Evolutionary conservation across 2,329 filamentous ascomycete genomes (phyloP).

Genomic region (Scedosporium dehoogii): DNA sequence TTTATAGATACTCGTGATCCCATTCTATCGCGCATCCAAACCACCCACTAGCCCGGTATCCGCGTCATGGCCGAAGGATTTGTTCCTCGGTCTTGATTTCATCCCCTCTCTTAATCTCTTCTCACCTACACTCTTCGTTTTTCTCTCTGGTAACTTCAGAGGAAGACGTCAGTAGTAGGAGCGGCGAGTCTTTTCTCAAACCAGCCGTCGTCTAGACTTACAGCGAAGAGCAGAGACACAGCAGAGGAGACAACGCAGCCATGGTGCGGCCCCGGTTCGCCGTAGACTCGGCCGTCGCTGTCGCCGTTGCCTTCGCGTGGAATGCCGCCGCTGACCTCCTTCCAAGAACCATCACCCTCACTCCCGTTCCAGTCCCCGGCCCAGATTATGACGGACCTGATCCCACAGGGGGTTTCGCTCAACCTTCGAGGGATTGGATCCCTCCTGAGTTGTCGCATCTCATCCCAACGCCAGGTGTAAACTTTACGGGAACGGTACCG

Average conservation of each 20-base stretch:
- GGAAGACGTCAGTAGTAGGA: not conserved
- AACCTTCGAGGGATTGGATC: not conserved
- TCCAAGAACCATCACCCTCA: constrained; percentile 2
- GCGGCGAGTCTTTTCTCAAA: not conserved
- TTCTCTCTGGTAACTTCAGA: not conserved
- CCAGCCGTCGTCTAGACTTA: not conserved
- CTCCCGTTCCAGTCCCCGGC: not conserved
- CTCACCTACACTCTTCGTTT: not conserved
- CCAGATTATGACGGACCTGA: not conserved
- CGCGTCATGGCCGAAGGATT: not conserved
- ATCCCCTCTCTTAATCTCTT: not conserved
- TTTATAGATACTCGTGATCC: not conserved
- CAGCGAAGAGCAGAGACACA: not conserved
- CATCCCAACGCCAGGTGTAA: constrained; percentile 2
- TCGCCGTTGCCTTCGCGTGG: not conserved
- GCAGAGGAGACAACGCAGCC: not conserved
- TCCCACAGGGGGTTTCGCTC: not conserved
- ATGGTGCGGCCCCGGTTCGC: constrained; percentile 1
- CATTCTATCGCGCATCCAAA: not conserved
- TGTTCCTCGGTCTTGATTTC: not conserved
- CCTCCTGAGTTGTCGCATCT: not conserved
- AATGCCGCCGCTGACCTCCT: not conserved
- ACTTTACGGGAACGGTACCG: not conserved
- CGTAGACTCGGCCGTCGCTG: not conserved
- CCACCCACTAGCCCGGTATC: not conserved